Base-by-base conservation (phyloP, 2,329 filamentous ascomycete species). In the Fusarium abutilonis region DNA sequence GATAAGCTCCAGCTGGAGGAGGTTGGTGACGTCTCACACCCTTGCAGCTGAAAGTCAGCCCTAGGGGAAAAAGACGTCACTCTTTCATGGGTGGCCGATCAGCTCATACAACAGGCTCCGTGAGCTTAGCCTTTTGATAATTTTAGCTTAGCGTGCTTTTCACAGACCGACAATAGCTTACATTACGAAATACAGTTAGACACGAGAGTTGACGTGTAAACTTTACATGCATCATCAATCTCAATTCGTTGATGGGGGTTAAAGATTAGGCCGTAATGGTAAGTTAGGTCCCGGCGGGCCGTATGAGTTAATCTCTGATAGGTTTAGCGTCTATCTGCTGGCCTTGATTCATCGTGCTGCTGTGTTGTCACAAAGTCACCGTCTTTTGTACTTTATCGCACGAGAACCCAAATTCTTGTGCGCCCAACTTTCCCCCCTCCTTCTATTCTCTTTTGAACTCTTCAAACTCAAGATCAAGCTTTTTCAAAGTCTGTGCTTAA, bases 201-300 rank as follows among this genome's bases (percentile, higher is more conserved):
- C 11, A 9, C 28, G 14, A 29, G 52, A 23, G 14, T 42, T 52
- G 45, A 49, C 23, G 17, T 39, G n/a, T 39, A 23, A 14, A 43
- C n/a, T 23, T 48, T 26, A 48, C 26, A 39, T 52, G 41, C 41
- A 46, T 39, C 36, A 26, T 14, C 41, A 9, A 21, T 4, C 10
- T 13, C 19, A 38, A 31, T 35, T 52, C n/a, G 44, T 36, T 36
- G 38, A 23, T 23, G 21, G 21, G 6, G 21, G 21, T 4, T 23
- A 6, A 23, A 46, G 43, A 19, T 58, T 38, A 43, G 52, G 47
- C 56, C 35, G 36, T 63, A 38, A 59, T 39, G 45, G 42, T 46
- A 63, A 63, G 49, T 43, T 32, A 32, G 31, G 13, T 66, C 57
- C 62, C 62, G 62, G 42, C 57, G 62, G 62, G 57, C 62, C 62